Evolutionary conservation across 2,329 filamentous ascomycete genomes (phyloP), one percentile per base, ranked within the genome.

Genomic region (Pezicula radicicola): DNA sequence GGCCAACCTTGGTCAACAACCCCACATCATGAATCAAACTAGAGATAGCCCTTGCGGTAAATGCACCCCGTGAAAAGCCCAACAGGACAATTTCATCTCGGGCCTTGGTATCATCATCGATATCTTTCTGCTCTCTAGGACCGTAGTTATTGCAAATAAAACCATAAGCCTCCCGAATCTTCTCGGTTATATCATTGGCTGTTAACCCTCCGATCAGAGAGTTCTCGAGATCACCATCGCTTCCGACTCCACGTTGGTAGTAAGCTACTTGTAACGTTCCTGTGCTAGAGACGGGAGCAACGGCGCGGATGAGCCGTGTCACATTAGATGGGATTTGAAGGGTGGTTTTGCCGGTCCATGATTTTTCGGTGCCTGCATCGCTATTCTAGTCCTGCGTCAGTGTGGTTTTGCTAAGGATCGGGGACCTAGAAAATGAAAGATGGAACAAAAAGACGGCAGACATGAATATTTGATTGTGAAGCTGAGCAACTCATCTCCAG

Each of bases 181-280:
- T 61, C 37, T 81, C 78, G 25, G 75, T 70, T 45, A 83, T 72
- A 2, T 78, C 78, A n/a, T 71, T 60, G 2, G 79, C 79, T 56
- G 80, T 81, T 2, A 76, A 75, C 46, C 79, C 80, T 3, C 78
- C 77, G 0, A 75, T 70, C 12, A 81, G 51, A 44, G 71, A 69
- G 49, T 80, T 76, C 25, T 79, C 53, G 19, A 71, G 54, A 40
- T 74, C 74, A 56, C 73, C 72, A 2, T 74, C 75, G 12, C 77
- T 79, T n/a, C 81, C 81, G 18, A 84, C 75, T 16, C 81, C 81
- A 9, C 78, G 77, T 61, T 82, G 78, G 60, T 85, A 85, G 58
- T 76, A 79, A 51, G 82, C 76, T 54, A 84, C 74, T 63, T 85
- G 81, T 16, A 79, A 69, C 16, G 69, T 74, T 30, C 76, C 77